Base-by-base conservation (phyloP, 2,329 filamentous ascomycete species). In the Keithomyces neogunnii region DNA sequence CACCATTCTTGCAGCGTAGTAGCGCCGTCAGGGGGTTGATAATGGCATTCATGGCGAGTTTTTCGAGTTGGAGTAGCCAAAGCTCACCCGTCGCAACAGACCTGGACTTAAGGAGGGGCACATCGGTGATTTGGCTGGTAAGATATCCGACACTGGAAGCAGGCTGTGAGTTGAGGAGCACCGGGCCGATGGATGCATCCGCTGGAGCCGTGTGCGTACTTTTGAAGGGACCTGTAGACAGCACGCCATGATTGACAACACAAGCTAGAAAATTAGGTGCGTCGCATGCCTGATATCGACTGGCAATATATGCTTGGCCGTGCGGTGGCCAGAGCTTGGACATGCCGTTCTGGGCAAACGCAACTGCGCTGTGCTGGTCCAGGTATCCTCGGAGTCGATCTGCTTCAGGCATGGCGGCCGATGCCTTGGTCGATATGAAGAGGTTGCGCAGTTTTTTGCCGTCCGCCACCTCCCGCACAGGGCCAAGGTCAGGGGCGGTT, bases 291-390 rank as follows among this genome's bases (percentile, higher is more conserved):
- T 63, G 57, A 50, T 72, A 79, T 19, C 76, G 68, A 49, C 67
- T 61, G 2, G 59, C 55, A 36, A 66, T 64, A 60, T 80, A 81
- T 1, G 62, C 53, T 3, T 59, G 57, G 3, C 77, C 76, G 47
- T 73, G 63, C 6, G 78, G 78, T 29, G 77, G 77, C 78, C 78
- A 81, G 13, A 80, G 64, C 56, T 73, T 75, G 33, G 88, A 90
- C 81, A 96, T 86, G 45, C 92, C 92, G 60, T 96, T 96, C 60
- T 96, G 91, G 29, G 89, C 71, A 60, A 96, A 88, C 10, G 86
- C 75, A n/a, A 96, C 80, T 0, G 88, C 86, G n/a, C 84, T 88
- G 3, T 75, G 67, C 3, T 70, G 66, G 55, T 82, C 76, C 2
- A 84, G 76, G 49, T 95, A 80, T 1, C 78, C 68, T 5, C 78